Evolutionary conservation across 305 asterid genomes (phyloP), one percentile per base, ranked within the genome.

Genomic region (Rubia occidens): DNA sequence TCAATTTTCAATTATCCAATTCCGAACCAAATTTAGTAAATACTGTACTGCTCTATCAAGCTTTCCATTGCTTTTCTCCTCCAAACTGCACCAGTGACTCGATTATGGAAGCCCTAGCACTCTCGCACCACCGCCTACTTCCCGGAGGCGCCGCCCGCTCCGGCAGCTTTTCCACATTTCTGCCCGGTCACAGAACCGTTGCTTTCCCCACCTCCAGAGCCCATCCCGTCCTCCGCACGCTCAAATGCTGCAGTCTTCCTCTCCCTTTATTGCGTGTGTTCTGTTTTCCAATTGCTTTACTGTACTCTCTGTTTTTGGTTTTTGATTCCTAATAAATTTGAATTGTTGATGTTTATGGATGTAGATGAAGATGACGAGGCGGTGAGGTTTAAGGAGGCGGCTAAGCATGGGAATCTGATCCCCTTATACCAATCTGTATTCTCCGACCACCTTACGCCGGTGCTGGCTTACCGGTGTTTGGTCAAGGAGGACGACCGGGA

Each of bases 401-500:
- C 96, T 2, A 82, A 81, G 78, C 75, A 81, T 70, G 97, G 97
- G 82, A 88, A 90, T 80, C 79, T 90, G 89, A 88, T 88, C 76
- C 97, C 97, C 7, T 29, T 90, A 45, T 90, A 74, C 81, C 84
- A 82, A 81, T 68, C 89, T n/a, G 85, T 90, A 60, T 90, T 90
- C 77, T 87, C 90, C 3, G 97, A 90, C 77, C 97, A 90, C 77
- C 80, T 90, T 78, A 90, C 97, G 32, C 95, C 97, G 0, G 96
- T 90, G 69, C 84, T 88, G 26, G 97, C 97, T 8, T 90, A 88
- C 75, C 89, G 97, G 66, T 90, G 96, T 75, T 83, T 90, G 86
- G 96, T 90, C 54, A 88, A 82, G 83, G 96, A 90, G 80, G 97
- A 90, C 73, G 95, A 88, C 76, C 76, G 97, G 76, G 97, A 90